phyloP scores from a whole-genome alignment of 805 yeast genomes.

The Monosporozyma aerobia region DNA sequence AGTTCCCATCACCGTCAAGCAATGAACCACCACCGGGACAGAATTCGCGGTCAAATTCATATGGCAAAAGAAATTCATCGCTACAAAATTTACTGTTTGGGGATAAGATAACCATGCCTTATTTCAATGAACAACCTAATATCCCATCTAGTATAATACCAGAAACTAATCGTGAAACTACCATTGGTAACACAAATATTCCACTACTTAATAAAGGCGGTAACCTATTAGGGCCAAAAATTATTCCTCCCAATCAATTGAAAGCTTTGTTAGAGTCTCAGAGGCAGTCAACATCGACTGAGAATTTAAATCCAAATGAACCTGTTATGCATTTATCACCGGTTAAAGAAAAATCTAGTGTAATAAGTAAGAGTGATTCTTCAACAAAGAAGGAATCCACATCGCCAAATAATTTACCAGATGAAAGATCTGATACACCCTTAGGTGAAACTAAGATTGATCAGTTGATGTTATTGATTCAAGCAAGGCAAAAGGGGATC shows the following conservation, averaged over 20 bases:
- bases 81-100: conserved; percentile 9
- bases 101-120: neutral
- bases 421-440: conserved; percentile 25
- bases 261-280: neutral
- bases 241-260: neutral
- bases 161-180: neutral
- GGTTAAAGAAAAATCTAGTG: conserved; percentile 35
- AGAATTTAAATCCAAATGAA: neutral
- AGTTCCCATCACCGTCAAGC: neutral
- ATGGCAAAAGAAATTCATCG: conserved; percentile 19
- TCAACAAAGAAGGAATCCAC: neutral
- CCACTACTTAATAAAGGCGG: neutral
- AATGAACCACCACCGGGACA: neutral
- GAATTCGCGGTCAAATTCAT: neutral
- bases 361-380: neutral
- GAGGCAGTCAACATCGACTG: neutral
- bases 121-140: neutral
- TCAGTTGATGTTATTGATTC: conserved; percentile 82
- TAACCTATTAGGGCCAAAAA: neutral
- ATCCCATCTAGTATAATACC: neutral
- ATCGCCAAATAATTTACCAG: neutral
- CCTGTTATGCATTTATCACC: neutral
- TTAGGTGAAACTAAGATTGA: conserved; percentile 86
- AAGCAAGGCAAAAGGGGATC: conserved; percentile 73
- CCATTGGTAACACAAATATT: neutral